Evolutionary conservation across 495 filamentous ascomycete genomes (phyloP).

Genomic region (Xylaria scruposa): DNA sequence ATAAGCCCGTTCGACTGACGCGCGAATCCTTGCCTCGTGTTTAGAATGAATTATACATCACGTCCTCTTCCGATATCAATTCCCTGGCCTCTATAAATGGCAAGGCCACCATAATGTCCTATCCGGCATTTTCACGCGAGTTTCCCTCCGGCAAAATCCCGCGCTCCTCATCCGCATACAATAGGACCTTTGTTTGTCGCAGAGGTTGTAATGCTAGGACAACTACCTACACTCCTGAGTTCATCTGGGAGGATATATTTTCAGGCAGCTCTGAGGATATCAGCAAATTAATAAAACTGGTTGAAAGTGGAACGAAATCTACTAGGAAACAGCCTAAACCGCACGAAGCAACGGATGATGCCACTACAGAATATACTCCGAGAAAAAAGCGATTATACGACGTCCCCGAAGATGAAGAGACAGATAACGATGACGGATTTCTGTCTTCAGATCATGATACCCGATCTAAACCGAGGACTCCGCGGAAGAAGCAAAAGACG

Average conservation of each 20-base stretch:
- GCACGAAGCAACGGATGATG: constrained; percentile 58
- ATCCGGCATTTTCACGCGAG: constrained; percentile 63
- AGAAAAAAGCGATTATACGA: constrained; percentile 29
- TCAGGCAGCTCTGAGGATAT: constrained; percentile 67
- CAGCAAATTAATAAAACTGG: constrained; percentile 63
- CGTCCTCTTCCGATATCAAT: constrained; percentile 81
- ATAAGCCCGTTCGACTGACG: constrained; percentile 21
- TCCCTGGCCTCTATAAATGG: constrained; percentile 90
- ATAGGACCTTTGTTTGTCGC: constrained; percentile 90
- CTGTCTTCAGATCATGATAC: constrained; percentile 54
- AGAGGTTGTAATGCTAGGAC: constrained; percentile 87
- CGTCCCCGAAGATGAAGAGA: constrained; percentile 26
- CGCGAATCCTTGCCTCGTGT: neutral
- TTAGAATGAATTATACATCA: constrained; percentile 91
- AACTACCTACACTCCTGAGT: constrained; percentile 90
- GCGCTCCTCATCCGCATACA: constrained; percentile 73
- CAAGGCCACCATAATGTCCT: constrained; percentile 80
- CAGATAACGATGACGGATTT: constrained; percentile 44
- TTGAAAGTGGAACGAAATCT: constrained; percentile 73
- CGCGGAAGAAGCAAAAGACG: constrained; percentile 48
- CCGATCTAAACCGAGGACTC: constrained; percentile 39
- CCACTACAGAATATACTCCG: constrained; percentile 21
- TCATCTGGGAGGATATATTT: constrained; percentile 87
- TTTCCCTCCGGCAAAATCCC: constrained; percentile 82
- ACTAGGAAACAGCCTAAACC: constrained; percentile 64